Conservation (phyloP, 1,284 basidiomycete genomes). For the Austroboletus niveus region DNA sequence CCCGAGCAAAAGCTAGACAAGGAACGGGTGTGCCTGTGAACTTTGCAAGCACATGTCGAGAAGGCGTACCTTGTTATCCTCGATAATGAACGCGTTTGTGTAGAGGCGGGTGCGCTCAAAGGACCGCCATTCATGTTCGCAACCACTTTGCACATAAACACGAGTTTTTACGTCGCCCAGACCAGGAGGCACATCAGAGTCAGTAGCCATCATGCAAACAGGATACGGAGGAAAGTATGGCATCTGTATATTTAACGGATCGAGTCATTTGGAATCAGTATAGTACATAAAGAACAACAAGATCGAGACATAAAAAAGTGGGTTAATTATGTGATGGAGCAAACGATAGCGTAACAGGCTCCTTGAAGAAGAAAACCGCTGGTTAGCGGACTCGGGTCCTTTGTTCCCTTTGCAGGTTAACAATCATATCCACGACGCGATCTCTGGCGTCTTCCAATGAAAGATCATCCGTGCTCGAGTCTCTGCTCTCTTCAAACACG, state of each 20-base stretch:
- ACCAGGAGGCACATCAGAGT: slow-evolving; percentile 25
- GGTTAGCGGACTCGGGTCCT: slow-evolving; percentile 16
- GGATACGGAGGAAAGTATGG: too few species aligned
- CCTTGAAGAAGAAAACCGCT: background rate
- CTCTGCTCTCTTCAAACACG: slow-evolving; percentile 50
- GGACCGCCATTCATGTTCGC: slow-evolving; percentile 26
- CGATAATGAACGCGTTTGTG: slow-evolving; percentile 38
- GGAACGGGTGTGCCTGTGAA: background rate
- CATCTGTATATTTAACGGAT: background rate
- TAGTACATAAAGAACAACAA: slow-evolving; percentile 14
- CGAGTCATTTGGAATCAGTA: background rate
- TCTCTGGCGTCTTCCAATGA: slow-evolving; percentile 67
- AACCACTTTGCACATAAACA: slow-evolving; percentile 24
- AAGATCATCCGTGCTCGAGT: slow-evolving; percentile 28
- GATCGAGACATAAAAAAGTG: slow-evolving; percentile 1
- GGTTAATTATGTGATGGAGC: background rate
- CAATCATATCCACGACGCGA: slow-evolving; percentile 63
- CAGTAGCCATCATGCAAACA: slow-evolving; percentile 11
- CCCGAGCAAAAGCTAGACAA: slow-evolving; percentile 42
- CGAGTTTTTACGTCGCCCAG: slow-evolving; percentile 15
- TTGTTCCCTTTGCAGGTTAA: slow-evolving; percentile 44
- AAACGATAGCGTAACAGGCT: background rate
- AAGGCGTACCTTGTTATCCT: slow-evolving; percentile 22
- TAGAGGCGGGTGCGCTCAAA: slow-evolving; percentile 28
- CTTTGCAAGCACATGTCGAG: background rate